These are phyloP conservation scores for Camellia granthamiana DNA, from an alignment of 148 eudicot species.

Conservation along the genomic window DNA sequence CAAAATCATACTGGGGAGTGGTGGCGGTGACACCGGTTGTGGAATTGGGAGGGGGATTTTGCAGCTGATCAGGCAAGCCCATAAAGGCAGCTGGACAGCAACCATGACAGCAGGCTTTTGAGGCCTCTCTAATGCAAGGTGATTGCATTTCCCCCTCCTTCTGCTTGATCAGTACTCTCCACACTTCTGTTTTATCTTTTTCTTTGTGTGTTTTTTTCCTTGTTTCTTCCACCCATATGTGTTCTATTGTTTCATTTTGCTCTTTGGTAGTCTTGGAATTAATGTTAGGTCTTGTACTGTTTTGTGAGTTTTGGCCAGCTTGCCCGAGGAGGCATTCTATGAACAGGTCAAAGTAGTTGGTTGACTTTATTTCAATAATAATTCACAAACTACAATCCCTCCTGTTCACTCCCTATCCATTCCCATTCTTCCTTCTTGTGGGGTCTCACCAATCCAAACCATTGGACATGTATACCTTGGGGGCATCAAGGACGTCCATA, in stretches of 20 bases:
- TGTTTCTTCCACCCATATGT: background rate
- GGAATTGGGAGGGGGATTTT: conserved; percentile 20
- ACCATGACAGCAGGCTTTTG: conserved; percentile 35
- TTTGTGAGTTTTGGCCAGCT: too few relatives aligned
- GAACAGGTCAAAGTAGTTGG: too few relatives aligned
- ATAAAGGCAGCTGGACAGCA: conserved; percentile 31
- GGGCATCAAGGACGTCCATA: too few relatives aligned
- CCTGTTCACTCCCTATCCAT: too few relatives aligned
- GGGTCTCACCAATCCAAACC: too few relatives aligned
- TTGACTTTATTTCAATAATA: too few relatives aligned
- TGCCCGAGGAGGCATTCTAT: too few relatives aligned
- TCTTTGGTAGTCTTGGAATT: too few relatives aligned
- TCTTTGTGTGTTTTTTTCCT: background rate
- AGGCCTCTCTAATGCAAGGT: conserved; percentile 37
- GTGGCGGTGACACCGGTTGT: conserved; percentile 21
- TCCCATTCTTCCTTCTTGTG: too few relatives aligned
- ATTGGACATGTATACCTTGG: too few relatives aligned
- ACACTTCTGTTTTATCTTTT: background rate
- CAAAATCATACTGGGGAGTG: conserved; percentile 42
- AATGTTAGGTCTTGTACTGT: too few relatives aligned
- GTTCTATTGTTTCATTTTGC: background rate
- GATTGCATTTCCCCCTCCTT: conserved; percentile 32
- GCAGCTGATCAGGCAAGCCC: conserved; percentile 21
- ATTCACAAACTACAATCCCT: too few relatives aligned
- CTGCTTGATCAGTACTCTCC: background rate